Percentiles rank a stretch among this genome's conserved stretches.
Conservation (phyloP, 441 rosid species). For the Gossypium lobatum region DNA sequence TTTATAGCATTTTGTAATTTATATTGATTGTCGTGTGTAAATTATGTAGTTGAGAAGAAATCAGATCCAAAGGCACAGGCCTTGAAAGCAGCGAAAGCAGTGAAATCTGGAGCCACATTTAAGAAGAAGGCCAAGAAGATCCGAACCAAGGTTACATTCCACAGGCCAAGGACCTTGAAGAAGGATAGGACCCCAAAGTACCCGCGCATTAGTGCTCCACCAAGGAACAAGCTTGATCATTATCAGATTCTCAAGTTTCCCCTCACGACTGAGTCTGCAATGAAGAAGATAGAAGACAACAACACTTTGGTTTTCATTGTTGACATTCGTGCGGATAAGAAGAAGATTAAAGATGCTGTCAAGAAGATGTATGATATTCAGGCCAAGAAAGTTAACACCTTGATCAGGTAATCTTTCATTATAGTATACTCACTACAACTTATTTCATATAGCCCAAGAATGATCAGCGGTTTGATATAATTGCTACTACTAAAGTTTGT, state of each 20-base stretch:
- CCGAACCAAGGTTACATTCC: slow-evolving; percentile 78
- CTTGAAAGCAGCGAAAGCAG: slow-evolving; percentile 74
- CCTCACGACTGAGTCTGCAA: slow-evolving; percentile 75
- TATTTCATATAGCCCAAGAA: background rate
- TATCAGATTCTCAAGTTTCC: slow-evolving; percentile 73
- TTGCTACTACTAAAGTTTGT: background rate
- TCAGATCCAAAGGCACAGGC: slow-evolving; percentile 83
- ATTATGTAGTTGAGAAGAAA: slow-evolving; percentile 49
- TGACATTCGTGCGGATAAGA: slow-evolving; percentile 86
- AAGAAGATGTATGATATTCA: slow-evolving; percentile 93
- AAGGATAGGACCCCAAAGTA: slow-evolving; percentile 62
- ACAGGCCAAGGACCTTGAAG: slow-evolving; percentile 76
- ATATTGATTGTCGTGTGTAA: background rate
- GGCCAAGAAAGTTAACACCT: slow-evolving; percentile 88
- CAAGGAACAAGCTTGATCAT: slow-evolving; percentile 74
- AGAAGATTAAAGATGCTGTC: slow-evolving; percentile 85
- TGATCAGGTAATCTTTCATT: slow-evolving; percentile 57
- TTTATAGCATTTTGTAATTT: background rate
- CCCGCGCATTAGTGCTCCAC: slow-evolving; percentile 60
- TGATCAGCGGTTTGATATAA: background rate
- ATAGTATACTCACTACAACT: background rate
- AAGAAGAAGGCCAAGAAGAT: slow-evolving; percentile 80
- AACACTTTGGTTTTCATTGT: slow-evolving; percentile 93
- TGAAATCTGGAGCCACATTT: slow-evolving; percentile 68
- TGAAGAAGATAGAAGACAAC: slow-evolving; percentile 89